Evolutionary conservation across 2,329 filamentous ascomycete species (phyloP), one percentile per base, ranked within the genome.

Genomic region (Pseudogymnoascus sp.): DNA sequence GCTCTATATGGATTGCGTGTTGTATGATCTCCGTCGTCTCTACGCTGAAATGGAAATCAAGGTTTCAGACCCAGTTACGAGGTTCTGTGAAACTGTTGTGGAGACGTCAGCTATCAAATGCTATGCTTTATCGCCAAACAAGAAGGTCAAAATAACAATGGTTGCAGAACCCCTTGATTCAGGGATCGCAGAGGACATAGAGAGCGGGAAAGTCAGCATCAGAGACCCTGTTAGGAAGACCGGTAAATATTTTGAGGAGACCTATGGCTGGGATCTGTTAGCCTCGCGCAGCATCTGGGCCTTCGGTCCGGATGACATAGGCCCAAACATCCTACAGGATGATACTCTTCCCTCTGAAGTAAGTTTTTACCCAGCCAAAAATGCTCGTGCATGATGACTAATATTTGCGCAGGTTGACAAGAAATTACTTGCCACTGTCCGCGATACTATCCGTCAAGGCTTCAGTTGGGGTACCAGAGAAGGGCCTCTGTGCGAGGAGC

Each of bases 31-130:
- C 56, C 89, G 95, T 62, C 85, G 87, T 42, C 77, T 97, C n/a
- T 99, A 97, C 73, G 93, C 95, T 13, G 93, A 97, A 71, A 99
- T 99, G 95, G 95, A 99, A 74, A 90, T 99, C 77, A 97, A 97
- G 77, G 91, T 99, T 59, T 99, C 95, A 0, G 95, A 99, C 73
- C 95, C 95, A 0, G 93, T 99, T 47, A 97, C 95, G 14, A 84
- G 95, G 59, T 99, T 99, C 81, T 97, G 92, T 76, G 95, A 99
- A 78, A 99, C 95, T 0, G 93, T 97, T 26, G 92, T 96, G 38
- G 95, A 99, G 75, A 96, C 95, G 68, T 97, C 92, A 16, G 93
- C 93, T 19, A 97, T 96, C 65, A 97, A 97, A 77, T 99, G 95
- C 78, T 99, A 97, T 74, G 93, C 95, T 21, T 86, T 96, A 69